Percentiles rank a stretch among this genome's conserved stretches.
These are phyloP conservation scores for Trifolium dubium DNA, from an alignment of 306 rosid genomes.

Conservation along the genomic window DNA sequence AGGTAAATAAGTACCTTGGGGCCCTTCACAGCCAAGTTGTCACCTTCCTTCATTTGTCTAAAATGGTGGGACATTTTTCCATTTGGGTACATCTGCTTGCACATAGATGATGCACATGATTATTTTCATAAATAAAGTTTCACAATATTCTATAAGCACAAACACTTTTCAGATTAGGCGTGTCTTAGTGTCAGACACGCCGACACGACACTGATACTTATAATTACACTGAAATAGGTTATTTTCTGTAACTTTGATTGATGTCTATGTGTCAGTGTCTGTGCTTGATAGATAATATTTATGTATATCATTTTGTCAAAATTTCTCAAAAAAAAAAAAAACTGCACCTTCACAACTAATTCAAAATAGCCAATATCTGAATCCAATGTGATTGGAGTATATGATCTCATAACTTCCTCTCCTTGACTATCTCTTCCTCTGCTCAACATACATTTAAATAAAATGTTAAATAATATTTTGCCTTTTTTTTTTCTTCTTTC, in stretches of 20 bases:
- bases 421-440: conserved; percentile 72
- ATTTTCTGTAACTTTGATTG: no score
- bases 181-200: no score
- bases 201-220: no score
- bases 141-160: no score
- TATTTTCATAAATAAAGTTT: conserved; percentile 2
- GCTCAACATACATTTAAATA: conserved; percentile 19
- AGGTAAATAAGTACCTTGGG: conserved; percentile 62
- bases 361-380: conserved; percentile 75
- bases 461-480: not conserved
- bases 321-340: not conserved
- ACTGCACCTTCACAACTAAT: conserved; percentile 67
- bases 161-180: no score
- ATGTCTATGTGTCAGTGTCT: no score
- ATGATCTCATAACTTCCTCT: conserved; percentile 65
- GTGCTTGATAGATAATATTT: not conserved
- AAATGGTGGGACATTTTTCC: conserved; percentile 91
- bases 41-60: conserved; percentile 70
- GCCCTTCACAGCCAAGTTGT: conserved; percentile 64
- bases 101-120: not conserved
- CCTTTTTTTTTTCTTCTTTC: not conserved
- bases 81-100: conserved; percentile 72
- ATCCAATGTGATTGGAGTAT: conserved; percentile 85
- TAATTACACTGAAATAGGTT: no score
- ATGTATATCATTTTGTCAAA: not conserved